Base-by-base conservation (phyloP, 495 filamentous ascomycete genomes). In the Talaromyces thailandensis region DNA sequence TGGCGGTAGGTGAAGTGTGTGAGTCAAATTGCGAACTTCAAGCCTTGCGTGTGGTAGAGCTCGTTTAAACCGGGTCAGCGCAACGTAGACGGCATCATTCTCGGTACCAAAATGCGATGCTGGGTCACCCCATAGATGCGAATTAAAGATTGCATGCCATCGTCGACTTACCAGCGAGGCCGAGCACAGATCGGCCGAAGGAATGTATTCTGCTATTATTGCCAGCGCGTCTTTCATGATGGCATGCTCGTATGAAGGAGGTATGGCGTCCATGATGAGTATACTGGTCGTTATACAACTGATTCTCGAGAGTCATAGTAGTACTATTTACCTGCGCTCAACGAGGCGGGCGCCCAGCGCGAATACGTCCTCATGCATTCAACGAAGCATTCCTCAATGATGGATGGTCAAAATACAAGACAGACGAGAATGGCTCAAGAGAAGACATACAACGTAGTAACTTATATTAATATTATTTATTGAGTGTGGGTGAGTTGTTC, bases 1-100 rank as follows among this genome's bases (percentile, higher is more conserved):
- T 14, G 86, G 85, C 12, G 85, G 85, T n/a, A 88, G 75, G 70
- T 88, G 84, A 35, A 88, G 76, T 0, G 86, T 88, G 66, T 87
- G 86, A 14, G 83, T 86, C 31, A 86, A 69, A 50, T 77, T 73
- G 26, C 84, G 73, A 21, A 87, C 81, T 59, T 78, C 74, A 52
- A 73, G 68, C 24, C 86, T 75, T 6, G 83, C 80, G 72, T 78
- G 78, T 62, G 71, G 79, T 24, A 88, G 73, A 8, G 81, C 84
- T 58, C 84, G 80, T 67, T 82, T 80, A 71, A 88, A 87, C 62
- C 81, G 76, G 12, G 84, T 86, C 53, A 88, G 70, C 11, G 84
- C 85, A 35, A 87, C 83, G 65, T 86, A 88, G 48, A 87, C 83
- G 6, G 79, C 80, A 67, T 88, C 85, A 67, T 85, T 84, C 18